phyloP scores from a whole-genome alignment of 1,284 basidiomycete species.

The Sporisorium sorghi region DNA sequence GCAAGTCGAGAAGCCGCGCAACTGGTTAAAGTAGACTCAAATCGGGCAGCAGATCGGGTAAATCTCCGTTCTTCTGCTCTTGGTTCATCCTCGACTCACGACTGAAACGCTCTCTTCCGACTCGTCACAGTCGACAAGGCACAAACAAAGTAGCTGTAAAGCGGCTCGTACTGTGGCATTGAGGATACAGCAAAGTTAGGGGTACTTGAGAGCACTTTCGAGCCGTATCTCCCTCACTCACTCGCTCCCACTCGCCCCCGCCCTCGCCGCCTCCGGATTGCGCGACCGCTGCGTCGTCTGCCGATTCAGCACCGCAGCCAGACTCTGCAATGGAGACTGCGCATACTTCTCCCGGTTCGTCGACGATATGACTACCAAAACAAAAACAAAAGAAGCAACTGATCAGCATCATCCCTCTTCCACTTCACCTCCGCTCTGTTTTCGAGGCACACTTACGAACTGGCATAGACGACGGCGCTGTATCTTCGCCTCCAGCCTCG shows the following conservation, averaged over 20 bases:
- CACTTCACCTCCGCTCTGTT: too few species aligned
- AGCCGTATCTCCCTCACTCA: neutral
- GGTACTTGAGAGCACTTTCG: too few species aligned
- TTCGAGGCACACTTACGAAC: constrained; percentile 19
- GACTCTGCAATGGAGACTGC: constrained; percentile 45
- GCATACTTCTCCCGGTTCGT: constrained; percentile 38
- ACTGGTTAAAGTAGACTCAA: neutral
- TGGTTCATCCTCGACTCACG: neutral
- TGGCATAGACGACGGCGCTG: constrained; percentile 8
- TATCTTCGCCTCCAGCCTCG: constrained; percentile 4
- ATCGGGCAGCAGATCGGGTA: neutral
- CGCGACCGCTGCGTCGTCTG: constrained; percentile 47
- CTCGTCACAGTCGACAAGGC: neutral
- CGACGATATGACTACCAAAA: constrained; percentile 35
- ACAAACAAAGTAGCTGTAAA: neutral
- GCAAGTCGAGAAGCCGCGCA: neutral
- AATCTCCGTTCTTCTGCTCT: neutral
- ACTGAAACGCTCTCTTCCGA: neutral
- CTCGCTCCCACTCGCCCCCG: neutral
- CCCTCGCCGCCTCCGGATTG: constrained; percentile 5
- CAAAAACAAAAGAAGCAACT: neutral
- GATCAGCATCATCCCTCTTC: neutral
- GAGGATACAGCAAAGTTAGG: too few species aligned
- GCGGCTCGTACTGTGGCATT: too few species aligned
- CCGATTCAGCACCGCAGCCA: constrained; percentile 36